Percentiles rank a stretch among this genome's conserved stretches.
phyloP scores from a whole-genome alignment of 129 eudicot genomes.

The Artemisia argyi region DNA sequence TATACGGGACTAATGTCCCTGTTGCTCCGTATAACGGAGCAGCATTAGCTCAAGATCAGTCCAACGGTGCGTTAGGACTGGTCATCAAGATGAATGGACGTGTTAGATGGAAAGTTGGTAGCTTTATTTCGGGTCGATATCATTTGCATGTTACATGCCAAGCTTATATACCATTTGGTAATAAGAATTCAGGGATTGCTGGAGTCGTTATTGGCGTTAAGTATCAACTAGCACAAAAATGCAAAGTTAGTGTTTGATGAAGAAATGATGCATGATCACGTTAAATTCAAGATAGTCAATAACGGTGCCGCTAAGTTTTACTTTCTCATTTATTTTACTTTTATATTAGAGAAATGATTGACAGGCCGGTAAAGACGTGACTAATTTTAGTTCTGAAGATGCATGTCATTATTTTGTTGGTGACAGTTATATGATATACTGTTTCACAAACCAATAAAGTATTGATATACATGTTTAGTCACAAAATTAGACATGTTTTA shows the following conservation, averaged over 20 bases:
- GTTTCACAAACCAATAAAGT: too few relatives aligned
- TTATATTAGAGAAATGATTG: not conserved
- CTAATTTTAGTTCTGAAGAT: too few relatives aligned
- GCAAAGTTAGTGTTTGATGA: slow-evolving; percentile 63
- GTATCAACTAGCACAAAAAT: slow-evolving; percentile 58
- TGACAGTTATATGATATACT: too few relatives aligned
- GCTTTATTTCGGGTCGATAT: slow-evolving; percentile 48
- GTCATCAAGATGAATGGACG: slow-evolving; percentile 72
- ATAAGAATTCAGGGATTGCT: slow-evolving; percentile 47
- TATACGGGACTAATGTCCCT: slow-evolving; percentile 68
- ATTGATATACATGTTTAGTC: too few relatives aligned
- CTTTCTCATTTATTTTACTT: not conserved
- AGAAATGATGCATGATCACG: not conserved
- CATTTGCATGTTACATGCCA: slow-evolving; percentile 68
- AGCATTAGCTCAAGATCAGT: slow-evolving; percentile 51
- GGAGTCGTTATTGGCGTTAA: slow-evolving; percentile 48
- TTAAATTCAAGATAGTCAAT: slow-evolving; percentile 9
- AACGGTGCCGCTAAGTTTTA: slow-evolving; percentile 31
- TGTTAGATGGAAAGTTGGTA: slow-evolving; percentile 70
- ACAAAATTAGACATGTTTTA: too few relatives aligned
- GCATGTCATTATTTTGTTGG: too few relatives aligned
- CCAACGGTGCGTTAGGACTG: slow-evolving; percentile 48
- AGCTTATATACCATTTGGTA: slow-evolving; percentile 65
- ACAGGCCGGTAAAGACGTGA: too few relatives aligned
- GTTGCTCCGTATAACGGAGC: slow-evolving; percentile 81